Base-by-base conservation (phyloP, 1,139 yeast species). In the Saccharomycopsis crataegensis region DNA sequence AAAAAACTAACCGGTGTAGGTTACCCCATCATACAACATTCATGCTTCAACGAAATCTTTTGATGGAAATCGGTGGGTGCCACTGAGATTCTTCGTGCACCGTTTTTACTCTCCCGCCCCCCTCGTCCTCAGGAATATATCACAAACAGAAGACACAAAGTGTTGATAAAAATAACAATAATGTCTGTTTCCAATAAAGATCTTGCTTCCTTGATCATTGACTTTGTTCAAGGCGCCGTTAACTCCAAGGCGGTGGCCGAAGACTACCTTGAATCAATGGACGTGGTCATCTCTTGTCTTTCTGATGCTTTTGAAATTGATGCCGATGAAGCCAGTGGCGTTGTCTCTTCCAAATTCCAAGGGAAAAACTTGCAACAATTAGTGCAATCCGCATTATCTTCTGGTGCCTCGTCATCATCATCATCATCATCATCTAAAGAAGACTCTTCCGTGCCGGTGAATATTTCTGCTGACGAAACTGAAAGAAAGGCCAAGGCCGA, bases 271-370 rank as follows among this genome's bases (percentile, higher is more conserved):
- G 99, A 93, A 62, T 88, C 97, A n/a, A 77, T 93, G 65, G 97
- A 91, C 61, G 96, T 93, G 51, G 98, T 98, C 60, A 79, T 90
- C 63, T 96, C 88, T 65, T 89, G 97, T 73, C 80, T 93, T 57
- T 80, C 89, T 37, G 98, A 91, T 64, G 91, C 96, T 6, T 93
- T 86, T 68, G 84, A 77, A 55, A 83, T 93, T 38, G 78, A 80
- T 59, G 74, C 75, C 62, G 79, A 73, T 17, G 71, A 71, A 22
- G 74, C 73, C 45, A 65, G 70, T 12, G 62, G 70, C 32, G 66
- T 68, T 40, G 62, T 74, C 12, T 61, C 67, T 32, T 50, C 68
- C 5, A 71, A 68, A 56, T 79, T 80, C 60, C 68, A 70, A 22
- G 83, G 85, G 43, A 73, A 78, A 62, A 64, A 74, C 2, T 73